These are phyloP conservation scores for Salix dunnii DNA, from an alignment of 345 rosid genomes.

Conservation along the genomic window DNA sequence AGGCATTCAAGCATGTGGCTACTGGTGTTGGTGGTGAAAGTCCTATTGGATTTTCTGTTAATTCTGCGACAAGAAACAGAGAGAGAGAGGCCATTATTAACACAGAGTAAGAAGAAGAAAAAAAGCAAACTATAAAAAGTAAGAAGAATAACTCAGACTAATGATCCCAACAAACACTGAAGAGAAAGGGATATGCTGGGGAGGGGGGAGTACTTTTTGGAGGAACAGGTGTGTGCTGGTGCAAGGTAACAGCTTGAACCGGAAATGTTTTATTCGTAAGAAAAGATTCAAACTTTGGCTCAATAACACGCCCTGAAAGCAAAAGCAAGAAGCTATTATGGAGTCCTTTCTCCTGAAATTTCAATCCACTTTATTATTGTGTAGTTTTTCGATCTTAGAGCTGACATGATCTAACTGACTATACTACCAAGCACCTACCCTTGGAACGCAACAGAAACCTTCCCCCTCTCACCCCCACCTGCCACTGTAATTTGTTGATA, in stretches of 20 bases:
- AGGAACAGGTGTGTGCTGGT: slow-evolving; percentile 8
- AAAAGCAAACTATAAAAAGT: neutral
- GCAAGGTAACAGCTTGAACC: slow-evolving; percentile 7
- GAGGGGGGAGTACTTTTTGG: slow-evolving; percentile 16
- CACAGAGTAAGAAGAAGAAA: neutral
- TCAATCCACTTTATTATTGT: neutral
- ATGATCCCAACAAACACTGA: neutral
- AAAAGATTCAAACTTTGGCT: too few relatives aligned
- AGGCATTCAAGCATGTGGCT: slow-evolving; percentile 9
- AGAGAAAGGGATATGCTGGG: neutral
- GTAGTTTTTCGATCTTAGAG: slow-evolving; percentile 29
- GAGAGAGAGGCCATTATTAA: neutral
- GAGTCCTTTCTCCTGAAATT: slow-evolving; percentile 38
- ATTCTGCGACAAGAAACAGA: slow-evolving; percentile 29
- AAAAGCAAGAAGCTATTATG: slow-evolving; percentile 40
- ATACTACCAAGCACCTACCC: slow-evolving; percentile 1
- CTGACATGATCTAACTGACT: slow-evolving; percentile 5
- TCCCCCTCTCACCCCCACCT: neutral
- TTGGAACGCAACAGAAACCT: slow-evolving; percentile 5
- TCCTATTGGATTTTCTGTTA: slow-evolving; percentile 47
- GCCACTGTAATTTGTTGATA: slow-evolving; percentile 17
- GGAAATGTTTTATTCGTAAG: slow-evolving; percentile 14
- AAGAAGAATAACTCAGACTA: slow-evolving; percentile 2
- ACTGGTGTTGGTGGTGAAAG: slow-evolving; percentile 33
- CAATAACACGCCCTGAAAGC: neutral